Evolutionary conservation across 352 stramenopile species (phyloP), one percentile per base, ranked within the genome.

Genomic region (Lagenidium giganteum): DNA sequence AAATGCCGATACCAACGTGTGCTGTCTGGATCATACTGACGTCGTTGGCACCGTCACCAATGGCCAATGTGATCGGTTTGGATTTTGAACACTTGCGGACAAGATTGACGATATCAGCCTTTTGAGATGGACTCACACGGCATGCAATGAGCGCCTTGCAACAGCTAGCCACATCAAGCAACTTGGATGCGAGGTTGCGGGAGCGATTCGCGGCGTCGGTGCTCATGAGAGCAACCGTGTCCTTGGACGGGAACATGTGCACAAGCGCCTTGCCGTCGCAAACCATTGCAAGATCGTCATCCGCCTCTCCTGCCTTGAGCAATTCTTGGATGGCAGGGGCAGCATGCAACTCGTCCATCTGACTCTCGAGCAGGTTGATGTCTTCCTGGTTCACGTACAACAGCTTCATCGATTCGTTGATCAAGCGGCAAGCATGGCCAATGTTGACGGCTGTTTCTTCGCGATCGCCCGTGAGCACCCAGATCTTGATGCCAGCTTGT

Each of bases 21-120:
- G 96, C 96, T 42, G 92, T 92, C 60, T 98, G 93, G 43, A 99
- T 99, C 96, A 99, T 99, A 31, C 90, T 93, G 31, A 99, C 95
- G 63, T 99, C 96, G 64, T 99, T 99, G 2, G 96, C 96, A 21
- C 96, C 96, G 68, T 99, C 96, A 26, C 96, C 96, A 56, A 98
- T 98, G 1, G 95, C 95, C 7, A 99, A 72, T 8, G 91, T 96
- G 38, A 96, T 89, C 12, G 72, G 86, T 31, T 80, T 67, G 64
- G 42, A 58, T 42, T 25, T 24, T 61, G 27, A 45, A 17, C 69
- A 61, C 16, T 67, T 72, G 13, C 70, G 70, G 8, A 91, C 72
- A 11, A 88, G 60, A 16, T 72, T 67, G 12, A 92, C 81, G 27
- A 92, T 77, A 34, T 88, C 67, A 5, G 78, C 70, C 48, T 95